Evolutionary conservation across 257 asterid genomes (phyloP), one percentile per base, ranked within the genome.

Genomic region (Solanum chiquidenum): DNA sequence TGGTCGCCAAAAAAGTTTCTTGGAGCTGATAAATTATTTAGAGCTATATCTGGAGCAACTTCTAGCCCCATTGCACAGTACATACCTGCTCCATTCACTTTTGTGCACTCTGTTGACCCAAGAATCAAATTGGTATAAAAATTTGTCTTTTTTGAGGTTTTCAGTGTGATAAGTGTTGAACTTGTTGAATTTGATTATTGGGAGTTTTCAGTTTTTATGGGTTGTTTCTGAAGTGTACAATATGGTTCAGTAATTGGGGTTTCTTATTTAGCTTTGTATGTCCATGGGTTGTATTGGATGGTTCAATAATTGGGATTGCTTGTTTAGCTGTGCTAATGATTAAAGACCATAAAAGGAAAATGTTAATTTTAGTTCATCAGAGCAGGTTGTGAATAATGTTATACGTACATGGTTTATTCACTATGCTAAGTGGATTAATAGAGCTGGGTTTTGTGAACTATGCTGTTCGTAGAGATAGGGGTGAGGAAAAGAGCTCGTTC

Each of bases 51-150:
- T 60, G 98, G 95, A 44, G 96, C 98, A n/a, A 95, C 99, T 35
- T 95, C 98, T 9, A 97, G 99, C 74, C 98, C 98, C 87, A 95
- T 97, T 93, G 98, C 95, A 29, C 99, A 97, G 93, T 97, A 95
- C 94, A 95, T 97, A 58, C 94, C 99, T 90, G 92, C 97, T 44
- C 99, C 99, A 52, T 91, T 94, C 91, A 97, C 99, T 89, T 95
- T 95, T 93, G 91, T 97, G 96, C 99, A 97, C 93, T 89, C 90
- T 62, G 98, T 96, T 11, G 99, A 97, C 87, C 98, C 98, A 83
- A 93, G 98, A 89, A 94, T 95, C 89, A 97, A 97, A 93, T 90
- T 95, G 98, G 98, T 97, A 94, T 38, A 23, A 13, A 86, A 52
- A 1, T 2, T 77, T 69, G 33, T 11, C 58, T 40, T 64, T 40